Conservation (phyloP, 2,329 filamentous ascomycete genomes). For the Boeremia exigua region DNA sequence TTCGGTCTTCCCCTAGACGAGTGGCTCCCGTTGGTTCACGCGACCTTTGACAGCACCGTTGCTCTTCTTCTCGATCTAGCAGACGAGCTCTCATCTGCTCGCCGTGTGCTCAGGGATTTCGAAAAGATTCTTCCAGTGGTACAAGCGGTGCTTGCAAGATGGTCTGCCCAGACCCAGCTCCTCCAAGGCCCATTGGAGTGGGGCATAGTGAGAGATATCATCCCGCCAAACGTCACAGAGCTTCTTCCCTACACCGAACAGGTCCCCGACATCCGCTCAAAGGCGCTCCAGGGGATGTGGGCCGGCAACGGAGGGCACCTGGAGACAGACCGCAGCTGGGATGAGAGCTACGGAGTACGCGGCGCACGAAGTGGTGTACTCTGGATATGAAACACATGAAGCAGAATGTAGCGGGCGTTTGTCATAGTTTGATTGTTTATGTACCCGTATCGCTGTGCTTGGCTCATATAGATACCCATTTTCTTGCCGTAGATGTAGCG, state of each 20-base stretch:
- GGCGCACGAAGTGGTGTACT: not conserved
- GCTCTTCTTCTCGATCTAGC: conserved; percentile 25
- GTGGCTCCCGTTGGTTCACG: conserved; percentile 5
- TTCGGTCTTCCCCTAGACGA: conserved; percentile 13
- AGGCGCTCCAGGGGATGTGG: not conserved
- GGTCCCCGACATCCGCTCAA: not conserved
- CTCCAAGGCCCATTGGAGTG: not conserved
- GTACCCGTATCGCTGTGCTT: not conserved
- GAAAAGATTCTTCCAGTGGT: conserved; percentile 20
- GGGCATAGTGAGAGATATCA: not conserved
- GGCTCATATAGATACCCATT: not conserved
- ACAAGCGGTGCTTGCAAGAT: conserved; percentile 1
- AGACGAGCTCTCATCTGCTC: conserved; percentile 21
- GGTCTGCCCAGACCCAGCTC: not conserved
- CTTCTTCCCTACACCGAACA: conserved; percentile 32
- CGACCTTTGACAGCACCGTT: conserved; percentile 22
- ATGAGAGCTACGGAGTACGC: not conserved
- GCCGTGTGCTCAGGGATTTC: conserved; percentile 32
- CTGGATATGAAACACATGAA: not conserved
- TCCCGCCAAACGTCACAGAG: conserved; percentile 23
- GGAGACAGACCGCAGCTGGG: not conserved
- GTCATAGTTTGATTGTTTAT: not conserved
- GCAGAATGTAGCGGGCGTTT: not conserved
- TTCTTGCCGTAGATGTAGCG: too few relatives aligned
- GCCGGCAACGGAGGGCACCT: not conserved